These are phyloP conservation scores for Postia placenta DNA, from an alignment of 768 basidiomycete genomes.

Conservation along the genomic window DNA sequence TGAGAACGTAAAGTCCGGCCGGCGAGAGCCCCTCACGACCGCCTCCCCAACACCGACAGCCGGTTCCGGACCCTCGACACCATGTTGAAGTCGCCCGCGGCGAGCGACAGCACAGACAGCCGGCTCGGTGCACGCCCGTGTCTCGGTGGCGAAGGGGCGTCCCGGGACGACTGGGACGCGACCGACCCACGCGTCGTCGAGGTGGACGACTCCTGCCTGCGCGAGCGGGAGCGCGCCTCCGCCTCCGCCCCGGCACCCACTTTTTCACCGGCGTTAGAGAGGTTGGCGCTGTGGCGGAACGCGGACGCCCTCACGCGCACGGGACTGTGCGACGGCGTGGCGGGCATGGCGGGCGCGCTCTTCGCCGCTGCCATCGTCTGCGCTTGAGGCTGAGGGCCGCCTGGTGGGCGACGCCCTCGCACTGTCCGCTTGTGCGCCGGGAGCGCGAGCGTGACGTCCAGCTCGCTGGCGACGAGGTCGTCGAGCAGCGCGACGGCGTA, in stretches of 20 bases:
- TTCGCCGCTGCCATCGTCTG: background rate
- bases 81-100: background rate
- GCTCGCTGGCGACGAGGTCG: slow-evolving; percentile 20
- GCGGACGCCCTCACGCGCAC: background rate
- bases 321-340: background rate
- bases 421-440: background rate
- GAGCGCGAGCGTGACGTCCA: slow-evolving; percentile 7
- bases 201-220: background rate
- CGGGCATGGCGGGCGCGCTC: background rate
- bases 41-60: background rate
- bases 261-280: background rate
- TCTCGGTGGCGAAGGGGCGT: background rate
- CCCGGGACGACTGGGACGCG: background rate
- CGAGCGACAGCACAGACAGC: background rate
- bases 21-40: background rate
- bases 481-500: slow-evolving; percentile 41
- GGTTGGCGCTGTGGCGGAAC: background rate
- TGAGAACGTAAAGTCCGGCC: too few species aligned
- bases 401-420: too few species aligned
- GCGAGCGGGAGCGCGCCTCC: background rate
- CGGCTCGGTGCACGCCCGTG: background rate
- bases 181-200: background rate
- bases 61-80: background rate
- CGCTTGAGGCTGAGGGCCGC: background rate
- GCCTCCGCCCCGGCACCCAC: background rate